Base-by-base conservation (phyloP, 129 eudicot species). In the Glebionis coronaria region DNA sequence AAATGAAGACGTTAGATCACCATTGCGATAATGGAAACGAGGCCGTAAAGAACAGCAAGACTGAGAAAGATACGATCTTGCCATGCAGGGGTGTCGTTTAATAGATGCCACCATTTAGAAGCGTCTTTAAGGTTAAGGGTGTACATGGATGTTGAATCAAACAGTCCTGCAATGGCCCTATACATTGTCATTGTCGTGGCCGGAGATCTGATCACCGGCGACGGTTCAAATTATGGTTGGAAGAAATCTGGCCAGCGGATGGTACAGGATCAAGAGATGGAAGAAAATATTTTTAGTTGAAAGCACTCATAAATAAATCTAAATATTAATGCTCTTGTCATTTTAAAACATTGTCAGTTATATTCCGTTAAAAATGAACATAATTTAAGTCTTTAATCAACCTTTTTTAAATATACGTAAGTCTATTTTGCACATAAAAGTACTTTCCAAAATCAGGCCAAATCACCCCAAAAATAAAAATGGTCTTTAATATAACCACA, bases 21-120 rank as follows among this genome's bases (percentile, higher is more conserved):
- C 71, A 91, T 79, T 67, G 98, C 98, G 44, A 88, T 74, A 28
- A 55, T 52, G 31, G 96, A 76, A 5, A 91, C 88, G 76, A 88
- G 61, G 15, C 95, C 96, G 78, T 83, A 85, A 5, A 91, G 84
- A 19, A 78, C 61, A 21, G 96, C 80, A 4, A 91, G 91, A 18
- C 73, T 52, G 70, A 81, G 88, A 63, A 88, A 91, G 0, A 85
- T 85, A 3, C 94, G 90, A 69, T 86, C 88, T 69, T 88, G 98
- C 98, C 98, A 91, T 55, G 73, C 0, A 14, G 77, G 71, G 11
- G 88, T 82, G 10, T 83, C 57, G 53, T 91, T 91, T 15, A 91
- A 65, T 0, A 79, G 18, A 47, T 81, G 81, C 98, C 98, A 91
- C 94, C 90, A 91, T 44, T 58, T 67, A 16, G 79, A 58, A 8